Conservation (phyloP, 805 yeast genomes). For the Candida lessepsii region DNA sequence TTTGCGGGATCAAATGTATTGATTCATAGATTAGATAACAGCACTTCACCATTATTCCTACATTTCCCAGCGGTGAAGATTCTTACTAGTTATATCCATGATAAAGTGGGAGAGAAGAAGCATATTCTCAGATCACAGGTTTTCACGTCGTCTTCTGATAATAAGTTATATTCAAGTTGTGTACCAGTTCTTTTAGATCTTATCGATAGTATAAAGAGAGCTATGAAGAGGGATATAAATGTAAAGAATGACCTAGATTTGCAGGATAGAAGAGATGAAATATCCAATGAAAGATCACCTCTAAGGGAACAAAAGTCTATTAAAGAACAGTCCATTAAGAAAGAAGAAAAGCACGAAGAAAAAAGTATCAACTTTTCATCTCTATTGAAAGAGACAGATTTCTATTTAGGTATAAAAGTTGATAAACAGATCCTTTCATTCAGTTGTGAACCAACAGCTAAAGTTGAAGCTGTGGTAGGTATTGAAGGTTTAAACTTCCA, state of each 20-base stretch:
- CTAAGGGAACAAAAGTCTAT: no score
- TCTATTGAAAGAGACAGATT: slow-evolving; percentile 54
- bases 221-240: slow-evolving; percentile 33
- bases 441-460: slow-evolving; percentile 93
- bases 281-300: no score
- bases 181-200: slow-evolving; percentile 75
- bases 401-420: slow-evolving; percentile 61
- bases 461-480: slow-evolving; percentile 82
- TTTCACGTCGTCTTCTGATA: slow-evolving; percentile 66
- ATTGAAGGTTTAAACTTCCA: slow-evolving; percentile 65
- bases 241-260: no score
- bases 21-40: slow-evolving; percentile 40
- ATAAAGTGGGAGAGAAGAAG: slow-evolving; percentile 32
- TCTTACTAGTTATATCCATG: slow-evolving; percentile 50
- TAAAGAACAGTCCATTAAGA: no score
- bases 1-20: slow-evolving; percentile 71
- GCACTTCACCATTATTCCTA: slow-evolving; percentile 54
- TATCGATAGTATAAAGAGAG: slow-evolving; percentile 45
- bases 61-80: slow-evolving; percentile 75
- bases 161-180: slow-evolving; percentile 67
- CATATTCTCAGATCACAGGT: slow-evolving; percentile 53
- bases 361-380: slow-evolving; percentile 22
- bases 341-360: neutral
- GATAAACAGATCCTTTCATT: slow-evolving; percentile 73
- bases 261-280: no score